These are phyloP conservation scores for Phytophthora idaei DNA, from an alignment of 352 stramenopile genomes.

Conservation along the genomic window DNA sequence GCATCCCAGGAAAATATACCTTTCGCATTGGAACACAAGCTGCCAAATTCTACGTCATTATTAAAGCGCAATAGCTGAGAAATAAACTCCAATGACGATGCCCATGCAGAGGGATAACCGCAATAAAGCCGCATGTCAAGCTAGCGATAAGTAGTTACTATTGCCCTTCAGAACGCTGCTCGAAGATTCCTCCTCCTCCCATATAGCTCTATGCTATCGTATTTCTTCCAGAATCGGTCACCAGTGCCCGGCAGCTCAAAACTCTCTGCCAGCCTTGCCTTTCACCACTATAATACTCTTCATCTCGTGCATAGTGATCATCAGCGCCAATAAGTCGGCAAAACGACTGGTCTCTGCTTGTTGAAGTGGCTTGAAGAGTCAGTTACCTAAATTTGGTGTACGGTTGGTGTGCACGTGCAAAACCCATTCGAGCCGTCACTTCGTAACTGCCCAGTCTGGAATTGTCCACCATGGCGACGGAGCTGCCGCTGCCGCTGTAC, in stretches of 20 bases:
- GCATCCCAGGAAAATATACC: neutral
- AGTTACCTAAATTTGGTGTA: constrained; percentile 15
- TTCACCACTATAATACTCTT: neutral
- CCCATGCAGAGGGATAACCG: too few relatives aligned
- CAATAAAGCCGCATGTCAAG: neutral
- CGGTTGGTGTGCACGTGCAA: constrained; percentile 14
- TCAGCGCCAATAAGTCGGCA: constrained; percentile 15
- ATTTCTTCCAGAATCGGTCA: constrained; percentile 13
- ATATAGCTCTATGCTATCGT: neutral
- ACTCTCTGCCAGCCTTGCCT: constrained; percentile 16
- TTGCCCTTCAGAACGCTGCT: constrained; percentile 19
- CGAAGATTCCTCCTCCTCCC: constrained; percentile 19
- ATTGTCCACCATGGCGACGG: constrained; percentile 25
- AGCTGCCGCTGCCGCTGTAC: constrained; percentile 62
- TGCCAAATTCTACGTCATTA: neutral
- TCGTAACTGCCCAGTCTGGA: constrained; percentile 22
- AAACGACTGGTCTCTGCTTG: neutral
- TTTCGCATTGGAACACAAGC: neutral
- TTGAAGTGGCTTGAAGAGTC: constrained; percentile 25
- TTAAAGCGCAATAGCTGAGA: neutral
- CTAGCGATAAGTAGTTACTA: neutral
- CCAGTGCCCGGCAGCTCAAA: neutral
- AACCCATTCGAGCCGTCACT: constrained; percentile 18
- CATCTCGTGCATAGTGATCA: neutral
- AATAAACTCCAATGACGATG: too few relatives aligned